Conservation (phyloP, 106 monocot genomes). For the Gastrodia elata region DNA sequence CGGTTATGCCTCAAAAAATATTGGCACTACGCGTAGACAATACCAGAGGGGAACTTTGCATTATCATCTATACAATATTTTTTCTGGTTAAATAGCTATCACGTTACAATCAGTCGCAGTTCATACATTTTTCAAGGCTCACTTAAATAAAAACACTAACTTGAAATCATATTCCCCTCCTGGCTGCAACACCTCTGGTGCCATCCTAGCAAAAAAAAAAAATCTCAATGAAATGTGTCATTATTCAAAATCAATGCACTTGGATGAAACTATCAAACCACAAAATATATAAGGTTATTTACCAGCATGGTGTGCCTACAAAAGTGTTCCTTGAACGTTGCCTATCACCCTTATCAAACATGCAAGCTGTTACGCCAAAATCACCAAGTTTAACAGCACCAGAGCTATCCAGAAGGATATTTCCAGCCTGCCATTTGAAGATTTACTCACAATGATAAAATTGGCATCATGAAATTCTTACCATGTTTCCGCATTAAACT, state of each 20-base stretch:
- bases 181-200: slow-evolving; percentile 97
- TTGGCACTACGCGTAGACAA: too few species aligned
- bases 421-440: slow-evolving; percentile 62
- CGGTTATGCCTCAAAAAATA: too few species aligned
- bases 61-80: too few species aligned
- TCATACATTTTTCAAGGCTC: background rate
- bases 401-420: slow-evolving; percentile 84
- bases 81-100: too few species aligned
- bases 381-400: slow-evolving; percentile 87
- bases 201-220: slow-evolving; percentile 64
- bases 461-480: background rate
- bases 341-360: slow-evolving; percentile 93
- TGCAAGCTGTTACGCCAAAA: slow-evolving; percentile 90
- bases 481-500: background rate
- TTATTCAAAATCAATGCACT: background rate
- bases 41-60: too few species aligned
- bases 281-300: background rate
- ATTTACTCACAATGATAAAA: background rate
- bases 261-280: background rate
- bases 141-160: slow-evolving; percentile 32
- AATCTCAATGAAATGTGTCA: background rate
- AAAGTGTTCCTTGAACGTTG: slow-evolving; percentile 86
- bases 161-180: slow-evolving; percentile 95
- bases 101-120: too few species aligned
- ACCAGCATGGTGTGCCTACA: slow-evolving; percentile 98